A percentile compares a stretch with the other conserved stretches of the same genome.
phyloP scores from a whole-genome alignment of 129 eudicot genomes.

The Ambrosia artemisiifolia region DNA sequence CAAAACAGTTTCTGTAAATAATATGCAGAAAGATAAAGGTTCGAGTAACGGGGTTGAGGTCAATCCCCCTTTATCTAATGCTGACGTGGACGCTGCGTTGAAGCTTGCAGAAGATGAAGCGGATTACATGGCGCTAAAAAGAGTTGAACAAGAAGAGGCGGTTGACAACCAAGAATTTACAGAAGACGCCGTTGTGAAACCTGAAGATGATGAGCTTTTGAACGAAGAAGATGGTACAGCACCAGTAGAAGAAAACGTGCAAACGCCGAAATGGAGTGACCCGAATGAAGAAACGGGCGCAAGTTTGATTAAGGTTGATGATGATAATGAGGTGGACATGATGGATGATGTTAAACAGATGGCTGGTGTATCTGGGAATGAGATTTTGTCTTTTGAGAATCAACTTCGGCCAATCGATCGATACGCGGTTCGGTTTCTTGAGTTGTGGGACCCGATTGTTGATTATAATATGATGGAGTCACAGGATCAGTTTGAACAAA shows the following conservation, averaged over 20 bases:
- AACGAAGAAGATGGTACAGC: constrained; percentile 69
- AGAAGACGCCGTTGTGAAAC: constrained; percentile 65
- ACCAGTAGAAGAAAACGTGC: constrained; percentile 39
- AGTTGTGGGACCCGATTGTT: constrained; percentile 89
- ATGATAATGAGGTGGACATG: constrained; percentile 81
- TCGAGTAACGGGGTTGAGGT: constrained; percentile 33
- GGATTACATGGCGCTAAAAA: constrained; percentile 97
- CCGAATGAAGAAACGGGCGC: constrained; percentile 47
- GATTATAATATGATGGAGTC: constrained; percentile 56
- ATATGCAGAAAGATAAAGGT: constrained; percentile 43
- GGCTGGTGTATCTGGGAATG: constrained; percentile 90
- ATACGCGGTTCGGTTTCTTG: constrained; percentile 88
- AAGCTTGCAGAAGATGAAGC: constrained; percentile 97
- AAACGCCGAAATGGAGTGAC: constrained; percentile 28
- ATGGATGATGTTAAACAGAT: constrained; percentile 90
- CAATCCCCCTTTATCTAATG: constrained; percentile 45
- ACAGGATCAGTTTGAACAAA: constrained; percentile 62
- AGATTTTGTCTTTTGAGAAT: constrained; percentile 67
- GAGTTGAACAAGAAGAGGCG: constrained; percentile 95
- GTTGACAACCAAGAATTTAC: constrained; percentile 97
- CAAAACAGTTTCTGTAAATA: constrained; percentile 35
- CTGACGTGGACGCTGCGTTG: constrained; percentile 92
- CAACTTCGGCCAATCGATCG: constrained; percentile 93
- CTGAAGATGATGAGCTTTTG: constrained; percentile 82
- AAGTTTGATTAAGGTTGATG: constrained; percentile 50